Evolutionary conservation across 306 rosid species (phyloP).

Genomic region (Corylus americana): DNA sequence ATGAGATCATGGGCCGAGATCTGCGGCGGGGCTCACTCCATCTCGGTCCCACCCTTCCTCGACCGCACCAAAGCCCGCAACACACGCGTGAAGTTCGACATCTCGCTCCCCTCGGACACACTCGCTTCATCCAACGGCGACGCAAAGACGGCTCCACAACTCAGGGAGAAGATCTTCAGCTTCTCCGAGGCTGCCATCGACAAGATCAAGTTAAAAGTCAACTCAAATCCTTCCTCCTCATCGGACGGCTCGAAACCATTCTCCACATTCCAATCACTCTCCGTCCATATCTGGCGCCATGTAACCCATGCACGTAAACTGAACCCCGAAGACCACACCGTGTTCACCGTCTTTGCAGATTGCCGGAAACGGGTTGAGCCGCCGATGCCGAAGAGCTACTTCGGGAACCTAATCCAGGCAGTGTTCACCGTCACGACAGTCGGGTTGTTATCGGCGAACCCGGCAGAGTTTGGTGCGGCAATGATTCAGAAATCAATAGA

Average conservation of each 20-base stretch:
- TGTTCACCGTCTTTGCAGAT: constrained; percentile 84
- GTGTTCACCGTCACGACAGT: constrained; percentile 72
- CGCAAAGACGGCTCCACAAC: constrained; percentile 36
- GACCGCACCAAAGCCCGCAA: constrained; percentile 74
- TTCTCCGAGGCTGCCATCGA: constrained; percentile 75
- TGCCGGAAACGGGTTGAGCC: constrained; percentile 85
- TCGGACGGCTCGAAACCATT: constrained; percentile 71
- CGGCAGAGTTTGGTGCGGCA: constrained; percentile 64
- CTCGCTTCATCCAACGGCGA: constrained; percentile 31
- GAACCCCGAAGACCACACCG: constrained; percentile 85
- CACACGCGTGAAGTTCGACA: constrained; percentile 84
- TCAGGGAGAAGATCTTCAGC: constrained; percentile 72
- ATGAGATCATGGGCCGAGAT: constrained; percentile 90
- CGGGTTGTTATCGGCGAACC: constrained; percentile 53
- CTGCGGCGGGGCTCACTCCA: constrained; percentile 51
- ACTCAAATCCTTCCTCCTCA: constrained; percentile 34
- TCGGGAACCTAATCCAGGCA: constrained; percentile 94
- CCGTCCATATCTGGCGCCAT: constrained; percentile 89
- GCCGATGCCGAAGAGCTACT: constrained; percentile 81
- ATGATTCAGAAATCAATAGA: constrained; percentile 71
- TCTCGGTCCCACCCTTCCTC: constrained; percentile 59
- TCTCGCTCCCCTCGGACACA: constrained; percentile 46
- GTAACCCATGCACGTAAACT: constrained; percentile 71
- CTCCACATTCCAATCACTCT: constrained; percentile 88
- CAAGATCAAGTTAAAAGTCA: constrained; percentile 70